Percentiles rank a stretch among this genome's conserved stretches.
These are phyloP conservation scores for Fraxinus albicans DNA, from an alignment of 305 asterid species.

Conservation along the genomic window DNA sequence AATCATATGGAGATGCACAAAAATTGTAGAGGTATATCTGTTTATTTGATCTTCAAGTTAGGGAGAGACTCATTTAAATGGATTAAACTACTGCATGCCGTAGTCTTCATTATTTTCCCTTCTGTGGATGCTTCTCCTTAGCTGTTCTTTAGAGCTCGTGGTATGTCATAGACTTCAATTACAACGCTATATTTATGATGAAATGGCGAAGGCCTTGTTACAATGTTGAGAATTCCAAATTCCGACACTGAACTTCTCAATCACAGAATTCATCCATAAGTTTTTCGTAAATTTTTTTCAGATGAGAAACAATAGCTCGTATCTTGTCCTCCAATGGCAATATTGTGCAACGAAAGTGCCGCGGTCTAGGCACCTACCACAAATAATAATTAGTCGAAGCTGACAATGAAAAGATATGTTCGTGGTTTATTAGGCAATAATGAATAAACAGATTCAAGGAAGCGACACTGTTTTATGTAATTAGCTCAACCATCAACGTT, in stretches of 20 bases:
- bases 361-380: conserved; percentile 69
- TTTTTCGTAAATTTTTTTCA: conserved; percentile 43
- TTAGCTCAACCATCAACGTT: background rate
- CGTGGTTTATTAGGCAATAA: background rate
- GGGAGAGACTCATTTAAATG: background rate
- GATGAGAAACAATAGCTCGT: conserved; percentile 68
- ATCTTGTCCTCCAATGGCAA: conserved; percentile 67
- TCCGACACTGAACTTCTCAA: conserved; percentile 23
- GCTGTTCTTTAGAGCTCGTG: background rate
- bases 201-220: background rate
- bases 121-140: background rate
- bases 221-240: background rate
- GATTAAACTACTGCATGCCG: background rate
- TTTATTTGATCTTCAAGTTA: background rate
- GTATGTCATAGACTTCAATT: background rate
- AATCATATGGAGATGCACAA: background rate
- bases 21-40: background rate
- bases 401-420: background rate
- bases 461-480: background rate
- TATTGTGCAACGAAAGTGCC: conserved; percentile 75
- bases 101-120: background rate
- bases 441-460: background rate
- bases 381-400: background rate
- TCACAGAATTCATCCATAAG: conserved; percentile 55
- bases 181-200: background rate